A percentile compares a stretch with the other conserved stretches of the same genome.
These are phyloP conservation scores for Cyberlindnera americana DNA, from an alignment of 805 yeast genomes.

Conservation along the genomic window DNA sequence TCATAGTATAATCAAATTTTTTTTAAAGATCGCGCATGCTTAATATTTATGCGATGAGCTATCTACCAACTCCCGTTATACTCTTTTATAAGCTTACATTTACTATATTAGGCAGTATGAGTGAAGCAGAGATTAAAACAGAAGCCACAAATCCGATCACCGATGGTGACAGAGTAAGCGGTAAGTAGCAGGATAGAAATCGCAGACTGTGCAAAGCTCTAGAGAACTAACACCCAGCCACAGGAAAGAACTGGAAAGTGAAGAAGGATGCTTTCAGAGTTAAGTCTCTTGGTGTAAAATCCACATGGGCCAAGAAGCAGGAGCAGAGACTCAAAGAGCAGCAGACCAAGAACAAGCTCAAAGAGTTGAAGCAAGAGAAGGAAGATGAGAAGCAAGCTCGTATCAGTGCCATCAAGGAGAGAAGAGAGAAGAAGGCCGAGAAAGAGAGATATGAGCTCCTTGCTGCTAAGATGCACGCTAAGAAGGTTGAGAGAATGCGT, in stretches of 20 bases:
- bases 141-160: not conserved
- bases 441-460: conserved; percentile 80
- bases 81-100: too few relatives aligned
- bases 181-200: conserved; percentile 6
- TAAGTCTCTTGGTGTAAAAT: conserved; percentile 48
- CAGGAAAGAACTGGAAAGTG: conserved; percentile 70
- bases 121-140: not conserved
- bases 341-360: conserved; percentile 64
- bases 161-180: conserved; percentile 27
- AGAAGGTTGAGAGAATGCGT: conserved; percentile 85
- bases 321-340: conserved; percentile 62
- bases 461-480: conserved; percentile 86
- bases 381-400: conserved; percentile 51
- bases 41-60: not conserved
- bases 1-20: conserved; percentile 1
- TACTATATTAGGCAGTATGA: not conserved
- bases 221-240: conserved; percentile 1
- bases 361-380: conserved; percentile 77
- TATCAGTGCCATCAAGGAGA: conserved; percentile 59
- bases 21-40: not conserved
- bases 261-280: conserved; percentile 66
- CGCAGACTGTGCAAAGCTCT: not conserved
- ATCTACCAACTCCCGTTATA: too few relatives aligned
- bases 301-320: conserved; percentile 64
- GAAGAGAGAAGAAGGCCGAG: conserved; percentile 80